Evolutionary conservation across 768 basidiomycete species (phyloP).

Genomic region (Cystofilobasidium capitatum): DNA sequence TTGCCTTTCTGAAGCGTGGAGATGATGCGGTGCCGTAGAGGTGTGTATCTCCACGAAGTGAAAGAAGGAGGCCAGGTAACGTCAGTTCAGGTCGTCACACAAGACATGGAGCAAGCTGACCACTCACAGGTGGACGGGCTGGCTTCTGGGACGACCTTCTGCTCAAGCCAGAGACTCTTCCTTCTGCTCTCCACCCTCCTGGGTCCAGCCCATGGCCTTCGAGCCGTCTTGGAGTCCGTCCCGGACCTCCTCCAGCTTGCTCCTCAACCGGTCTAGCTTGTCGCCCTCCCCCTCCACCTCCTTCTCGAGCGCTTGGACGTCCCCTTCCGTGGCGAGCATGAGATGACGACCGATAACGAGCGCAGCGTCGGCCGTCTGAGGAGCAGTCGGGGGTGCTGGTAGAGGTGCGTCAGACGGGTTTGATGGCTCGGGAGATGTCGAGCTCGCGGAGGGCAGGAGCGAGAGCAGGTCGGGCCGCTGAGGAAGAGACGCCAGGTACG

Average conservation of each 20-base stretch:
- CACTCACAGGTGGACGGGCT: too few relatives aligned
- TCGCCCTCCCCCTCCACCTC: not conserved
- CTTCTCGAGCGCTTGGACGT: not conserved
- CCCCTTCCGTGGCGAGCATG: not conserved
- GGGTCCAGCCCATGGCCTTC: not conserved
- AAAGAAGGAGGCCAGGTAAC: too few relatives aligned
- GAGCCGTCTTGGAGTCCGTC: not conserved
- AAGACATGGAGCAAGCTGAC: too few relatives aligned
- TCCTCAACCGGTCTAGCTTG: not conserved
- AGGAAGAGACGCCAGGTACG: not conserved
- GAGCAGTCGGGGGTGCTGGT: not conserved
- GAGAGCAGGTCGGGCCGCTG: not conserved
- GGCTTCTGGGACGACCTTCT: too few relatives aligned
- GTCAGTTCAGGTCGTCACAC: too few relatives aligned
- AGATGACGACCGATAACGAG: not conserved
- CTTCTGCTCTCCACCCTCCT: not conserved
- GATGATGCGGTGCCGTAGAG: too few relatives aligned
- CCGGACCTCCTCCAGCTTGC: not conserved
- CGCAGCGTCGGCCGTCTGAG: constrained; percentile 6
- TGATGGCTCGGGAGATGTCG: not conserved
- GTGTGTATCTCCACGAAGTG: too few relatives aligned
- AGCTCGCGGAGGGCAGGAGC: not conserved
- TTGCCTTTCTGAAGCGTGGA: too few relatives aligned
- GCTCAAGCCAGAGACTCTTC: not conserved
- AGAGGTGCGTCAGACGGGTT: not conserved